Percentiles rank a stretch among this genome's conserved stretches.
phyloP scores from a whole-genome alignment of 164 flowering plant species.

The Protea cynaroides region DNA sequence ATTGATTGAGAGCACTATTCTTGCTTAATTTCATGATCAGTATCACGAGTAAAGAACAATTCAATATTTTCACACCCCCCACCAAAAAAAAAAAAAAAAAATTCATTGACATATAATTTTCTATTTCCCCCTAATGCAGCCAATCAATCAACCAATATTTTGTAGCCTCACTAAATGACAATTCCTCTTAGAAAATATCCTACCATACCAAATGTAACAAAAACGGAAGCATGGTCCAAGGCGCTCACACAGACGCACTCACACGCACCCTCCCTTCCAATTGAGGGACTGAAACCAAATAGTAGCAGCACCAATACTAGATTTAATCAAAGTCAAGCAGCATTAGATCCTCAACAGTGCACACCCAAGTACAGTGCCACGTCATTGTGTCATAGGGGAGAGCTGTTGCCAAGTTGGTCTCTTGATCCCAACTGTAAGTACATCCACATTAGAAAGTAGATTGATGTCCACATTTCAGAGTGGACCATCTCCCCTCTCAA shows the following conservation, averaged over 20 bases:
- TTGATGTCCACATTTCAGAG: constrained; percentile 63
- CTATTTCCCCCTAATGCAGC: no score
- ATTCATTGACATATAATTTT: no score
- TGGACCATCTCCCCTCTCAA: constrained; percentile 78
- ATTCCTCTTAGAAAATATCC: constrained; percentile 8
- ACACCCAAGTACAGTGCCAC: constrained; percentile 79
- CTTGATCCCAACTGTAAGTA: constrained; percentile 50
- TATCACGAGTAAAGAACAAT: no score
- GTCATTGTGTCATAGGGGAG: constrained; percentile 73
- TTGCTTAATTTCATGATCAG: no score
- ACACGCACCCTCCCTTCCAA: neutral
- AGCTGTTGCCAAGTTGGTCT: constrained; percentile 72
- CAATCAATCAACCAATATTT: neutral
- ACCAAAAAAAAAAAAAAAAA: no score
- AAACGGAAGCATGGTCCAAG: neutral
- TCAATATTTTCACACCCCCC: no score
- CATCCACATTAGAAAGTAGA: constrained; percentile 67
- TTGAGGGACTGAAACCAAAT: constrained; percentile 2
- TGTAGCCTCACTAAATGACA: neutral
- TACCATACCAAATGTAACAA: constrained; percentile 4
- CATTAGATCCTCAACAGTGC: constrained; percentile 62
- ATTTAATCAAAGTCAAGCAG: constrained; percentile 8
- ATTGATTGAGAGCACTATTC: no score
- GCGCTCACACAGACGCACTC: no score
- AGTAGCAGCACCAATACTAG: constrained; percentile 3